phyloP scores from a whole-genome alignment of 257 asterid genomes.

The Lithospermum erythrorhizon region DNA sequence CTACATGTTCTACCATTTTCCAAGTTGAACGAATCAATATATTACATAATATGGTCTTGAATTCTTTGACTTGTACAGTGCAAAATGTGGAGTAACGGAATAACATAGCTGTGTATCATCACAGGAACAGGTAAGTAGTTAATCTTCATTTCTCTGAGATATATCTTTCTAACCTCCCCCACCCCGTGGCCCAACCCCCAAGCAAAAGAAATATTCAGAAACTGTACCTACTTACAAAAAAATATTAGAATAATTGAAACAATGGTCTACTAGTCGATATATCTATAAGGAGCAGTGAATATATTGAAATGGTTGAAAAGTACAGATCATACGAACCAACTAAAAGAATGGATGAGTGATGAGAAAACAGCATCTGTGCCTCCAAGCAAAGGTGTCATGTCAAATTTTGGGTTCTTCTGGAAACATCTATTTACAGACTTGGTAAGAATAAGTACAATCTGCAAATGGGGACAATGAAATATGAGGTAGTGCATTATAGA shows the following conservation, averaged over 20 bases:
- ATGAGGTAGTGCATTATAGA: slow-evolving; percentile 13
- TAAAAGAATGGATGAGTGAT: slow-evolving; percentile 89
- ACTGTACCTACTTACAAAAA: too few species aligned
- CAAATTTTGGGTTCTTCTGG: slow-evolving; percentile 93
- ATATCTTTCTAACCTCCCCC: background rate
- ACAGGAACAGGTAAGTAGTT: background rate
- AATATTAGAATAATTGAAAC: too few species aligned
- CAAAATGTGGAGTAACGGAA: background rate
- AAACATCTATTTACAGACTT: slow-evolving; percentile 90
- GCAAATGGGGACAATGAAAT: slow-evolving; percentile 23
- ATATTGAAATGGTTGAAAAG: slow-evolving; percentile 12
- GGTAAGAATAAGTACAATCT: slow-evolving; percentile 94
- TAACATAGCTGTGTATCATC: background rate
- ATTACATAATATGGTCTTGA: background rate
- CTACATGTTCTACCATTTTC: background rate
- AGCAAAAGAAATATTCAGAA: too few species aligned
- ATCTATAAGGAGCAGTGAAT: background rate
- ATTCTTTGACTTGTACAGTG: background rate
- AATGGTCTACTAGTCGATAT: background rate
- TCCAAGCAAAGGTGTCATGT: slow-evolving; percentile 95
- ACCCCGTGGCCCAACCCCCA: background rate
- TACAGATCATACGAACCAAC: slow-evolving; percentile 50
- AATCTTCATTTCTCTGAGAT: background rate
- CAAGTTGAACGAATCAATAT: background rate
- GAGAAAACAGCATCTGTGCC: slow-evolving; percentile 94